Base-by-base conservation (phyloP, 2,329 filamentous ascomycete species). In the Monilinia vaccinii-corymbosi region DNA sequence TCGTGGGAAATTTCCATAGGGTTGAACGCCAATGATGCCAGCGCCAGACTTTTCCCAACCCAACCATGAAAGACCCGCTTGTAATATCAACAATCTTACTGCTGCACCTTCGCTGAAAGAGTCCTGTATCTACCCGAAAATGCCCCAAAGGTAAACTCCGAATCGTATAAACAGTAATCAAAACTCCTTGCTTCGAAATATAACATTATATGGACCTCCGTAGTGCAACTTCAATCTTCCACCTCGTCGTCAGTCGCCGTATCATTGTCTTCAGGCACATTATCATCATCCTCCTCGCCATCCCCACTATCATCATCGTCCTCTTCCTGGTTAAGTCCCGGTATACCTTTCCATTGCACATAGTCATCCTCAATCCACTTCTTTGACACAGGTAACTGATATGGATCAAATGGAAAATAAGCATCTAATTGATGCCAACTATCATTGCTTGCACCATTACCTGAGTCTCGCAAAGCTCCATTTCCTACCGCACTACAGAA, bases 371-470 rank as follows among this genome's bases (percentile, higher is more conserved):
- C 87, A 14, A 99, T 76, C 95, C 94, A 97, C 61, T 85, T 81
- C 73, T 89, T 91, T 73, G 92, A 97, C 66, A 85, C 79, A 0
- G 92, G 92, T 53, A 99, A 78, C 69, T 93, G 88, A 73, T 97
- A 99, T 2, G 95, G 95, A 71, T 99, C 94, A 70, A 99, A 99
- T 0, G 94, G 94, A 70, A 97, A 99, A 73, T 96, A 97, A 0
- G 91, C 89, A 67, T 97, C 92, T 1, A 99, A 81, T 73, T 96
- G 87, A 69, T 93, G 86, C 69, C 85, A 87, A 63, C 86, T 85
- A 66, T 96, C 90, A 61, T 89, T 88, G 58, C 85, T 81, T 16
- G 75, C 72, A 55, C 75, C 61, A 73, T 77, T 62, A 69, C 77
- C 58, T 6, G 67, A 62, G 80, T 73, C 66, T 83, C 83, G 62